These are phyloP conservation scores for Cordyceps cateniannulata DNA, from an alignment of 2,329 filamentous ascomycete species.

Conservation along the genomic window DNA sequence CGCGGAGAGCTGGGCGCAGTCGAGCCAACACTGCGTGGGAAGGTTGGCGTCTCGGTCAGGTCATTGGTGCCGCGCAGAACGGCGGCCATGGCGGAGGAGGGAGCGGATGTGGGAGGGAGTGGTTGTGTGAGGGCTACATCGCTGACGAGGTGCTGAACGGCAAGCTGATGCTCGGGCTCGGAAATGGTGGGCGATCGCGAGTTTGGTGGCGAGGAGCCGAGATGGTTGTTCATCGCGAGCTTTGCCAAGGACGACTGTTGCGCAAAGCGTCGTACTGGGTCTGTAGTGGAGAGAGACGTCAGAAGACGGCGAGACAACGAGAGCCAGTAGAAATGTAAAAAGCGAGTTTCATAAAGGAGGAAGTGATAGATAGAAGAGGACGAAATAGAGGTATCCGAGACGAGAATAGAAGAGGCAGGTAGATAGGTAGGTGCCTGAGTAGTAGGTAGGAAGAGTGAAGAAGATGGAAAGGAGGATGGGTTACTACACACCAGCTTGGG, in stretches of 20 bases:
- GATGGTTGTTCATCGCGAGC: slow-evolving; percentile 40
- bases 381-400: background rate
- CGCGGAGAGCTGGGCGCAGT: slow-evolving; percentile 53
- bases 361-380: background rate
- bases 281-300: slow-evolving; percentile 16
- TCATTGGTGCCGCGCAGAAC: slow-evolving; percentile 38
- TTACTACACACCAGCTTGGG: slow-evolving; percentile 12
- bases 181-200: slow-evolving; percentile 24
- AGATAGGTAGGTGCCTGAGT: background rate
- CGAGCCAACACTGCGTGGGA: slow-evolving; percentile 50
- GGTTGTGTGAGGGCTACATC: slow-evolving; percentile 20
- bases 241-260: slow-evolving; percentile 37
- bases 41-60: slow-evolving; percentile 47
- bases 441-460: background rate
- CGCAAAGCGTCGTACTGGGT: slow-evolving; percentile 29
- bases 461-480: background rate
- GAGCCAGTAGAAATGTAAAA: slow-evolving; percentile 8
- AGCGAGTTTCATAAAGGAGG: slow-evolving; percentile 1
- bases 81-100: slow-evolving; percentile 32
- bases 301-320: slow-evolving; percentile 10
- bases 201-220: slow-evolving; percentile 25
- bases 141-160: slow-evolving; percentile 28
- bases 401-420: background rate
- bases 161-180: slow-evolving; percentile 26
- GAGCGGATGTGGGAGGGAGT: slow-evolving; percentile 17